These are phyloP conservation scores for Wallacemonas sp. DNA, from an alignment of 208 protist species.

Conservation along the genomic window DNA sequence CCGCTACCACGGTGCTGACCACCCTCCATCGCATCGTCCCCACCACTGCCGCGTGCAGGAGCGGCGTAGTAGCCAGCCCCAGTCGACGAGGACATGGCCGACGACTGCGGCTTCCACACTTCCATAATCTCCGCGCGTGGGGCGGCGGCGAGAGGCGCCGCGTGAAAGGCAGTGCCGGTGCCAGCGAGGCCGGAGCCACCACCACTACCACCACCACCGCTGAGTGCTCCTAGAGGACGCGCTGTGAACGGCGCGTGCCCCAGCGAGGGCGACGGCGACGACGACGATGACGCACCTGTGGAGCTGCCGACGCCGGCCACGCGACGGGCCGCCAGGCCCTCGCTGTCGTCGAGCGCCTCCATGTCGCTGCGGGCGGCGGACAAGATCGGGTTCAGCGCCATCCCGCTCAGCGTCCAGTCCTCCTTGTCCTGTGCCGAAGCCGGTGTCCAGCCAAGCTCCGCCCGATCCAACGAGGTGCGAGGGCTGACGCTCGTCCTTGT, in stretches of 20 bases:
- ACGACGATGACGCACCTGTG: too few relatives aligned
- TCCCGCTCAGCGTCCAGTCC: not conserved
- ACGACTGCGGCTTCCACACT: conserved; percentile 14
- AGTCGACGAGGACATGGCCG: not conserved
- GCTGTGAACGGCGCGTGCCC: not conserved
- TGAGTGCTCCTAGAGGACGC: too few relatives aligned
- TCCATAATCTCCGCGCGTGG: conserved; percentile 9
- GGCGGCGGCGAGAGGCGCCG: not conserved
- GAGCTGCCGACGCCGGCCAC: too few relatives aligned
- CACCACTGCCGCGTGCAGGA: not conserved
- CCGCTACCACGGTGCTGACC: too few relatives aligned
- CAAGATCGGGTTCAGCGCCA: conserved; percentile 15
- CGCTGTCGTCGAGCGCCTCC: not conserved
- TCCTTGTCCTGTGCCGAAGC: not conserved
- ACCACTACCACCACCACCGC: not conserved
- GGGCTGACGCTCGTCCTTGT: not conserved
- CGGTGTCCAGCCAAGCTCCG: not conserved
- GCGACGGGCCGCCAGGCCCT: too few relatives aligned
- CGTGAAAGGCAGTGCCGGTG: conserved; percentile 4
- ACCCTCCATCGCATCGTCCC: not conserved
- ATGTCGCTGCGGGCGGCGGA: conserved; percentile 5
- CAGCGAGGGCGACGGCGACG: not conserved
- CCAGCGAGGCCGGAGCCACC: not conserved
- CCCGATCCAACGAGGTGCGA: conserved; percentile 1
- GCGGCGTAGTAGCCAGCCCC: not conserved